These are phyloP conservation scores for Syzygium oleosum DNA, from an alignment of 345 rosid genomes.

Conservation along the genomic window DNA sequence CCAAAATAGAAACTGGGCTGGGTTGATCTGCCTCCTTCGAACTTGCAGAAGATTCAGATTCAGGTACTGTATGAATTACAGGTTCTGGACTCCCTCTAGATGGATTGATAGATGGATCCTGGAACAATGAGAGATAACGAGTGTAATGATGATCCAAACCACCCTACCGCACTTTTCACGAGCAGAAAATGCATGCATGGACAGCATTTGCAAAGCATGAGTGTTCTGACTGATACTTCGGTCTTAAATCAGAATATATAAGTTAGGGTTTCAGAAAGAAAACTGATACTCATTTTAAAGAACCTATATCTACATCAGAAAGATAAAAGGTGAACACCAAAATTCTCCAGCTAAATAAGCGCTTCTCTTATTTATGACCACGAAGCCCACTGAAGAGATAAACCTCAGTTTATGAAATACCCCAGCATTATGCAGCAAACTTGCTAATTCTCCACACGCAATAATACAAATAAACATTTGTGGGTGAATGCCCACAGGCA, in stretches of 20 bases:
- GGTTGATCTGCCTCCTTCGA: conserved; percentile 90
- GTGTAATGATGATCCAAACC: not conserved
- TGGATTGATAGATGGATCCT: conserved; percentile 39
- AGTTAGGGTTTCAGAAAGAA: not conserved
- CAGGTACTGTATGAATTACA: conserved; percentile 27
- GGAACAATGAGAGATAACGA: conserved; percentile 4
- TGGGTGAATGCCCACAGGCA: not conserved
- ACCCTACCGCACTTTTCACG: not conserved
- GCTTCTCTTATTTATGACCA: not conserved
- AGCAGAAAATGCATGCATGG: not conserved
- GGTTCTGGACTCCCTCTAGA: conserved; percentile 23
- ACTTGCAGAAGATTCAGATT: conserved; percentile 40
- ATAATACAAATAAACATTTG: not conserved
- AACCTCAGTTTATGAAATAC: not conserved
- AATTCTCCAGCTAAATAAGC: not conserved
- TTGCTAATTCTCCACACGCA: not conserved
- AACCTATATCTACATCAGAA: not conserved
- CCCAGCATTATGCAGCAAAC: not conserved
- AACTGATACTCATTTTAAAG: not conserved
- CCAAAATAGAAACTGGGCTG: conserved; percentile 88
- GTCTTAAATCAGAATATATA: not conserved
- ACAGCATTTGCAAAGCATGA: not conserved
- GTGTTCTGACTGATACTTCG: too few species aligned
- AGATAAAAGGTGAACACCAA: not conserved
- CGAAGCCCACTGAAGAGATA: not conserved